Conservation (phyloP, 176 grass and related monocot species). For the Triticum dicoccoides region DNA sequence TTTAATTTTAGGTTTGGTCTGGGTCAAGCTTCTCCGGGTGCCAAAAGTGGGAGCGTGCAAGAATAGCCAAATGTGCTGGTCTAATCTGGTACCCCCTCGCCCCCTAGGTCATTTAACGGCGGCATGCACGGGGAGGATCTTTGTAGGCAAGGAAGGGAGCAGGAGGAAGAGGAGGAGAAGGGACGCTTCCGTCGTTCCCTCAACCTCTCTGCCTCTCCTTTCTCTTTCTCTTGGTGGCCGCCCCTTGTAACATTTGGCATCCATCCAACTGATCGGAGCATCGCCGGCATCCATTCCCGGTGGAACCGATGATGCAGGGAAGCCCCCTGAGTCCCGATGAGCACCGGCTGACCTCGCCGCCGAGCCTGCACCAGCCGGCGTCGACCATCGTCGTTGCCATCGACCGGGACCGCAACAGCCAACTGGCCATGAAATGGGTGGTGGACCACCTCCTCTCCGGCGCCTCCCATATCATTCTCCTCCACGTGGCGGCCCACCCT, state of each 20-base stretch:
- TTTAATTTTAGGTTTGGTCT: slow-evolving; percentile 24
- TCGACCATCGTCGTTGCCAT: slow-evolving; percentile 44
- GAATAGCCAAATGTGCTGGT: slow-evolving; percentile 24
- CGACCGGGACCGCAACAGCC: slow-evolving; percentile 72
- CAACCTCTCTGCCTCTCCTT: slow-evolving; percentile 34
- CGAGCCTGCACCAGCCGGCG: slow-evolving; percentile 26
- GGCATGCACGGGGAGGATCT: background rate
- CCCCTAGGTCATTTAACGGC: background rate
- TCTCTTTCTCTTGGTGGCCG: no score
- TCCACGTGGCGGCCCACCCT: slow-evolving; percentile 59
- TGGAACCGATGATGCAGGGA: slow-evolving; percentile 33
- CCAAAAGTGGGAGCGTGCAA: slow-evolving; percentile 8
- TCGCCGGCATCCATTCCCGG: background rate
- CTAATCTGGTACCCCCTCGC: no score
- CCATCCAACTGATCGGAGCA: background rate
- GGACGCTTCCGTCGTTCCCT: slow-evolving; percentile 24
- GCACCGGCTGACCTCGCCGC: slow-evolving; percentile 10
- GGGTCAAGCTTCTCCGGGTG: background rate
- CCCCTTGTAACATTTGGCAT: background rate
- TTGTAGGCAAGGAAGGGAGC: slow-evolving; percentile 27
- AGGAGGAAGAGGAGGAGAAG: slow-evolving; percentile 31
- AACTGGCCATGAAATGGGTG: slow-evolving; percentile 80
- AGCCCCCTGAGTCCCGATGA: slow-evolving; percentile 34
- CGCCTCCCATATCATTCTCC: slow-evolving; percentile 49
- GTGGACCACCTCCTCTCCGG: slow-evolving; percentile 64